Percentiles rank a stretch among this genome's conserved stretches.
These are phyloP conservation scores for Mortierella alpina DNA, from an alignment of 192 early-diverging fungal species.

Conservation along the genomic window DNA sequence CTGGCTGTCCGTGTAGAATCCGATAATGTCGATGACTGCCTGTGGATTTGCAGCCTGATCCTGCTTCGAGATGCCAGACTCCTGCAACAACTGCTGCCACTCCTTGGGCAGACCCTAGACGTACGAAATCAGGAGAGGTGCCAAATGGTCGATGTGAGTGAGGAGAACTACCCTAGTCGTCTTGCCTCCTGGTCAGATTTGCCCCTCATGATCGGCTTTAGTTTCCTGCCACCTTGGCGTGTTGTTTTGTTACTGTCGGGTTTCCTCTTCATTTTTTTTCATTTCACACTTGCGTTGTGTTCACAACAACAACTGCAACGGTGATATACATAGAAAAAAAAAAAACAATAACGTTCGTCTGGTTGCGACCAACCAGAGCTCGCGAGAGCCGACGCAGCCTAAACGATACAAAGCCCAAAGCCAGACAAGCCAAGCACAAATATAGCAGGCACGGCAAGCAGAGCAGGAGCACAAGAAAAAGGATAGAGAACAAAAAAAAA, in stretches of 20 bases:
- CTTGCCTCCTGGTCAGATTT: background rate
- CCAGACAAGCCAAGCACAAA: background rate
- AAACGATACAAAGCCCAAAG: background rate
- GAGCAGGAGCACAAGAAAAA: background rate
- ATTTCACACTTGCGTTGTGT: constrained; percentile 7
- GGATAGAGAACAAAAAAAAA: constrained; percentile 25
- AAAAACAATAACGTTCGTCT: constrained; percentile 1
- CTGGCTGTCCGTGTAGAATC: constrained; percentile 80
- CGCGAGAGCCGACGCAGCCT: no score
- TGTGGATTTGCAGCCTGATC: constrained; percentile 95
- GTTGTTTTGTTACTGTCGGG: background rate
- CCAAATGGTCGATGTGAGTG: background rate
- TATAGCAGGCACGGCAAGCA: background rate
- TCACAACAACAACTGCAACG: constrained; percentile 7
- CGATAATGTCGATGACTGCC: constrained; percentile 85
- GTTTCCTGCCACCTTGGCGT: background rate
- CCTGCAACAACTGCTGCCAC: constrained; percentile 91
- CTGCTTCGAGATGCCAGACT: constrained; percentile 94
- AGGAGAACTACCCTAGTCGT: background rate
- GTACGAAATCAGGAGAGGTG: background rate
- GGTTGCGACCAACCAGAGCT: background rate
- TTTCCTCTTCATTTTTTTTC: constrained; percentile 5
- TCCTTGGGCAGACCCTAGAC: constrained; percentile 90
- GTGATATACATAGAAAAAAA: background rate
- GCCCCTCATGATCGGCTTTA: background rate